Base-by-base conservation (phyloP, 75 land plant genomes). In the Chamaecyparis obtusa region DNA sequence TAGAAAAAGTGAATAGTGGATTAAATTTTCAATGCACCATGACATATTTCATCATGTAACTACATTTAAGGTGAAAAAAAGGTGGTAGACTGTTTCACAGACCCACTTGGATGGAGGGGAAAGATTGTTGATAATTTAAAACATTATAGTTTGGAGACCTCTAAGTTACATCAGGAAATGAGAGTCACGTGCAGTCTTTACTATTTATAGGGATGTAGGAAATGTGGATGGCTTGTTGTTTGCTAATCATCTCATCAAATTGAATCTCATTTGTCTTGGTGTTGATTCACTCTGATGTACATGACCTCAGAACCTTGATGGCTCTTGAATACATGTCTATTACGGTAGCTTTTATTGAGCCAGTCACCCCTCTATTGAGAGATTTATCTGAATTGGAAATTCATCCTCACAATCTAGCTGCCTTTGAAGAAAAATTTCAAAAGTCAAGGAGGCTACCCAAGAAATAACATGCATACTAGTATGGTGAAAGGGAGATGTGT, bases 71-170 rank as follows among this genome's bases (percentile, higher is more conserved):
- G n/a, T n/a, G n/a, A n/a, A n/a, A n/a, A n/a, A n/a, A n/a, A 86
- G 88, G 88, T 97, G 54, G 76, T 97, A 85, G 99, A 97, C 84
- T 95, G 95, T 78, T 96, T 90, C 79, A 89, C 95, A 5, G 99
- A 97, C 87, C 99, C 98, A 8, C 92, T 97, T 57, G 99, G 99
- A n/a, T 97, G 98, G 99, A 92, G 90, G 79, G 67, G 87, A 35
- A 33, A 81, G 80, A 48, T 90, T 71, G 46, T 57, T 76, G 87
- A 60, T 75, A 19, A 37, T 55, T 87, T 79, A 57, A 88, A 41
- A 43, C 44, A 5, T 46, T 36, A 85, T 9, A 57, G 39, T 55
- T 32, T 60, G 14, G 13, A 10, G 44, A 19, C 85, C 35, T 35
- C 85, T 49, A 64, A 51, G 85, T 35, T 51, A 84, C 33, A 30